These are phyloP conservation scores for Populus hybrid DNA, from an alignment of 441 rosid genomes.

Conservation along the genomic window DNA sequence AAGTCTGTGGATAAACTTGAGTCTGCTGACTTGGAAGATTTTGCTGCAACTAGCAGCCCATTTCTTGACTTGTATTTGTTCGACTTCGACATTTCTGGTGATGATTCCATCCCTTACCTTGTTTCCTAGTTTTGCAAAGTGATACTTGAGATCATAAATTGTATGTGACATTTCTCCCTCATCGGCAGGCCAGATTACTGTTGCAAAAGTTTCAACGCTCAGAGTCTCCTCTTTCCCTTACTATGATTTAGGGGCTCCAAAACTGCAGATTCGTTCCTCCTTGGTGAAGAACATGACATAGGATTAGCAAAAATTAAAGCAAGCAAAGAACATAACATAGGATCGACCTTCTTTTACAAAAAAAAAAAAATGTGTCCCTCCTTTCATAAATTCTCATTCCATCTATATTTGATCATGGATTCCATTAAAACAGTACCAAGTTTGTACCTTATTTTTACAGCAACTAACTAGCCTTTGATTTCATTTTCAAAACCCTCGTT, in stretches of 20 bases:
- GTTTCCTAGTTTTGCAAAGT: slow-evolving; percentile 44
- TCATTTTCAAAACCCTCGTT: not conserved
- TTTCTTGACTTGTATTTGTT: slow-evolving; percentile 39
- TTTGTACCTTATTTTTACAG: not conserved
- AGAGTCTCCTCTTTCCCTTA: no score
- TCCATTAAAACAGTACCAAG: no score
- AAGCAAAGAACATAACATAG: no score
- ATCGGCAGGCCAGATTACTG: no score
- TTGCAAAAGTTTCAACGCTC: no score
- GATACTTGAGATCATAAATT: slow-evolving; percentile 7
- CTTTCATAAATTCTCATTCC: no score
- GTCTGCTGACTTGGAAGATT: not conserved
- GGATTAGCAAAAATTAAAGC: not conserved
- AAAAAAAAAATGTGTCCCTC: no score
- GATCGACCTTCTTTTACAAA: no score
- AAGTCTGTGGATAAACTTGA: slow-evolving; percentile 45
- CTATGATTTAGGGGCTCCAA: no score
- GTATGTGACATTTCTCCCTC: slow-evolving; percentile 14
- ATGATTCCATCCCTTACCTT: slow-evolving; percentile 50
- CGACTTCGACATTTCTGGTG: slow-evolving; percentile 40
- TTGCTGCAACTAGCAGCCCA: slow-evolving; percentile 43
- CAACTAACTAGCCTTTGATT: not conserved
- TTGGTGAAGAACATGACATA: no score
- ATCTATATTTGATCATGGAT: no score
- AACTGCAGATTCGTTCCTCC: no score